Conservation (phyloP, 2,329 filamentous ascomycete species). For the Clonostachys rosea region DNA sequence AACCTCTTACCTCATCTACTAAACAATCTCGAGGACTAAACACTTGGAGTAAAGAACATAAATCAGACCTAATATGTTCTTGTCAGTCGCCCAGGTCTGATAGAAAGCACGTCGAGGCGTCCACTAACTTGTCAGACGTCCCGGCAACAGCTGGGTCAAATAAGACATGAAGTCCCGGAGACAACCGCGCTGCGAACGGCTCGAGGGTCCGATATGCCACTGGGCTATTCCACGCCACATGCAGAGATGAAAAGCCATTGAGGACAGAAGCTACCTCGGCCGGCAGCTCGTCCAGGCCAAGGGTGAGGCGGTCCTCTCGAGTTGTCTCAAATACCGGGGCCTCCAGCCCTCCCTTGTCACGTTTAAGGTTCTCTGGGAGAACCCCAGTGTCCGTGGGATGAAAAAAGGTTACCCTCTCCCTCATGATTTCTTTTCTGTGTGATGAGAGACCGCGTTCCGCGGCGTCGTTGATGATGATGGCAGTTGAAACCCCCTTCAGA, state of each 20-base stretch:
- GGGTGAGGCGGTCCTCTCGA: constrained; percentile 75
- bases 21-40: constrained; percentile 56
- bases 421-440: constrained; percentile 42
- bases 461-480: too few species aligned
- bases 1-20: constrained; percentile 17
- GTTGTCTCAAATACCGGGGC: constrained; percentile 56
- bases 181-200: constrained; percentile 70
- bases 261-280: constrained; percentile 59
- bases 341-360: constrained; percentile 51
- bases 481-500: too few species aligned
- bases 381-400: constrained; percentile 60
- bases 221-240: constrained; percentile 73
- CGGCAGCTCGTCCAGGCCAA: constrained; percentile 71
- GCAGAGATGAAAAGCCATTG: constrained; percentile 63
- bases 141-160: constrained; percentile 42
- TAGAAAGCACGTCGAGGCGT: constrained; percentile 10
- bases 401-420: constrained; percentile 76
- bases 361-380: constrained; percentile 56
- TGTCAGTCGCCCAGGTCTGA: constrained; percentile 3
- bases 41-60: constrained; percentile 56
- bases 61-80: constrained; percentile 26
- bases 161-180: constrained; percentile 72
- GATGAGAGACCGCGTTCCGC: too few species aligned
- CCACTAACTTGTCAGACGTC: constrained; percentile 39
- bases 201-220: constrained; percentile 51